Percentiles rank a stretch among this genome's conserved stretches.
phyloP scores from a whole-genome alignment of 768 basidiomycete genomes.

The Lactarius evosmus region DNA sequence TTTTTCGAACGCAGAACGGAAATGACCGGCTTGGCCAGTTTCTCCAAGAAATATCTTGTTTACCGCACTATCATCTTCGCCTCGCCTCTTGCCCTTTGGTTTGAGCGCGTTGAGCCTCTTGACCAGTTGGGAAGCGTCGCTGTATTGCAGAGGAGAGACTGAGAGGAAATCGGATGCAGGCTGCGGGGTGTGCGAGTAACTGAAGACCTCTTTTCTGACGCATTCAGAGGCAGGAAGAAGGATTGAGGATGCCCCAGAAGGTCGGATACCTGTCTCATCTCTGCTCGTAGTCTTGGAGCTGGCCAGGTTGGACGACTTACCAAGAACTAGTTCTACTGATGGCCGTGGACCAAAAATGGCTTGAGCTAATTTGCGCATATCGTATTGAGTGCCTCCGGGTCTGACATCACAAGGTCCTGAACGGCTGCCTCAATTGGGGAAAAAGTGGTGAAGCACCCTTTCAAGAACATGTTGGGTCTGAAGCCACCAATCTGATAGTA shows the following conservation, averaged over 20 bases:
- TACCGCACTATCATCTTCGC: conserved; percentile 22
- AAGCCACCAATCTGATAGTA: conserved; percentile 29
- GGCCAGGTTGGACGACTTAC: conserved; percentile 6
- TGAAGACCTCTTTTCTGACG: conserved; percentile 1
- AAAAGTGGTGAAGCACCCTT: conserved; percentile 13
- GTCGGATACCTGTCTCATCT: conserved; percentile 18
- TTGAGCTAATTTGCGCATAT: conserved; percentile 16
- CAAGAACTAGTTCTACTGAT: conserved; percentile 22
- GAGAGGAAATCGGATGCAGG: conserved; percentile 22
- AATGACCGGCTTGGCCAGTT: conserved; percentile 9
- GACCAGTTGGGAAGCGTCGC: conserved; percentile 5
- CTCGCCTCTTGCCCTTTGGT: conserved; percentile 15
- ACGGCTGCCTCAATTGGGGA: neutral
- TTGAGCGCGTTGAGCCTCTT: conserved; percentile 20
- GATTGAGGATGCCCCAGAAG: conserved; percentile 25
- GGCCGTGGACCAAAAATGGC: conserved; percentile 10
- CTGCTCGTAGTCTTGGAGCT: neutral
- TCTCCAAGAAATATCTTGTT: conserved; percentile 20
- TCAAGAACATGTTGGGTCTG: conserved; percentile 19
- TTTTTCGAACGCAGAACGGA: conserved; percentile 22
- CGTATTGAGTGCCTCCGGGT: neutral
- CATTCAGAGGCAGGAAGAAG: conserved; percentile 20
- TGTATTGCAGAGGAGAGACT: conserved; percentile 26
- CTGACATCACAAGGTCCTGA: conserved; percentile 13
- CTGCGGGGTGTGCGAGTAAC: conserved; percentile 4